A percentile compares a stretch with the other conserved stretches of the same genome.
These are phyloP conservation scores for Backusella sp. DNA, from an alignment of 192 early-diverging fungal species.

Conservation along the genomic window DNA sequence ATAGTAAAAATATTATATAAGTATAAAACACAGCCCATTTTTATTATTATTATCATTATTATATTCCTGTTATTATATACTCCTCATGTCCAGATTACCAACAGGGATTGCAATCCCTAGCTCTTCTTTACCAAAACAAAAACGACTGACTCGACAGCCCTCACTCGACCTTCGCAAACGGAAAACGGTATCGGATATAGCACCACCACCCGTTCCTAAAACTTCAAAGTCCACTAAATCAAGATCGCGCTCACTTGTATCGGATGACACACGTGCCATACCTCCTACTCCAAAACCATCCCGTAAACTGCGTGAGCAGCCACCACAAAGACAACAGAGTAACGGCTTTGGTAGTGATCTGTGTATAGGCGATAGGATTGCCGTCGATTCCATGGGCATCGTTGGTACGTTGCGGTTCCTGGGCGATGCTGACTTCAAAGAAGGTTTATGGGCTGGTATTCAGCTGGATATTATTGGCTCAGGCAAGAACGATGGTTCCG, in stretches of 20 bases:
- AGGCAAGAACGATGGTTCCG: slow-evolving; percentile 80
- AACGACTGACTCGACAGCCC: slow-evolving; percentile 10
- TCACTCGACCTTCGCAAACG: slow-evolving; percentile 13
- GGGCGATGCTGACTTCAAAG: slow-evolving; percentile 73
- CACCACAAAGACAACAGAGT: not conserved
- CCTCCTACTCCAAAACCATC: slow-evolving; percentile 6
- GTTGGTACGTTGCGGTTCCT: slow-evolving; percentile 69
- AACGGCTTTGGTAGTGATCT: not conserved
- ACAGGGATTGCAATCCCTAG: not conserved
- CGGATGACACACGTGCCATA: not conserved
- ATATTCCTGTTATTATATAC: not conserved
- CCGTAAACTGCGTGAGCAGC: not conserved
- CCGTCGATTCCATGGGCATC: slow-evolving; percentile 56
- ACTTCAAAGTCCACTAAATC: slow-evolving; percentile 6
- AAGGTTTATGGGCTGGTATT: slow-evolving; percentile 78
- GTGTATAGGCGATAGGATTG: slow-evolving; percentile 57
- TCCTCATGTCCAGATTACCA: slow-evolving; percentile 10
- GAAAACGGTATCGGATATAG: not conserved
- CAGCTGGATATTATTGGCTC: slow-evolving; percentile 68
- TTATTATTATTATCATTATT: not conserved
- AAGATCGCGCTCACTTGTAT: not conserved
- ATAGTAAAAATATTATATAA: not conserved
- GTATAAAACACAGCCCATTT: not conserved
- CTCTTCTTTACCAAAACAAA: not conserved
- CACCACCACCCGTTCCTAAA: slow-evolving; percentile 13